Evolutionary conservation across 192 early-diverging fungal species (phyloP).

Genomic region (Obelidium mucronatum): DNA sequence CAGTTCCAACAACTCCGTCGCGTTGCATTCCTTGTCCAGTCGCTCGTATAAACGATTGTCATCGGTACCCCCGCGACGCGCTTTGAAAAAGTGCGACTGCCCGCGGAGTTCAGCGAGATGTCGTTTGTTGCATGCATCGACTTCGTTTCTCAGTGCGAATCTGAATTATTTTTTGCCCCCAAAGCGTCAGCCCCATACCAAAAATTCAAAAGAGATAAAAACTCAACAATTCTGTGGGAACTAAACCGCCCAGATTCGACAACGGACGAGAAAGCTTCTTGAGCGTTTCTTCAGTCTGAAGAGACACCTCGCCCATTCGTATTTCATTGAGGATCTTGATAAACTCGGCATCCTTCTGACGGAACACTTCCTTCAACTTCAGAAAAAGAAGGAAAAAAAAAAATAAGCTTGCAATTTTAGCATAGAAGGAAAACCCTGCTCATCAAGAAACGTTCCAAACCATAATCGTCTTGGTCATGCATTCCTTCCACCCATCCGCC

Average conservation of each 20-base stretch:
- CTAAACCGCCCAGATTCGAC: constrained; percentile 50
- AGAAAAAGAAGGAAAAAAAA: too few species aligned
- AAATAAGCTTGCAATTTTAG: too few species aligned
- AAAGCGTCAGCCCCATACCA: too few species aligned
- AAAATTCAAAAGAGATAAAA: constrained; percentile 6
- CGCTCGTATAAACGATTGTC: constrained; percentile 21
- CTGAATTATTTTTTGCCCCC: too few species aligned
- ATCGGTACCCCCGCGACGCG: background rate
- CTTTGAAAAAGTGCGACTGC: constrained; percentile 23
- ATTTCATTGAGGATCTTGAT: constrained; percentile 88
- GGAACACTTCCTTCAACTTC: constrained; percentile 80
- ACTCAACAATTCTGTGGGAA: constrained; percentile 53
- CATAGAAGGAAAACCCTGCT: too few species aligned
- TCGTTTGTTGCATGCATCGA: constrained; percentile 73
- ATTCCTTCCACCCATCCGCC: constrained; percentile 40
- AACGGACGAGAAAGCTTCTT: constrained; percentile 49
- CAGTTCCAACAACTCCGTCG: constrained; percentile 67
- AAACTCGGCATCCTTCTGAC: constrained; percentile 84
- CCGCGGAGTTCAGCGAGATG: constrained; percentile 63
- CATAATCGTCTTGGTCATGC: constrained; percentile 37
- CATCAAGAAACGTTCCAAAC: too few species aligned
- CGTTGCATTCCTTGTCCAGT: constrained; percentile 57
- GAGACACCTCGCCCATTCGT: constrained; percentile 74
- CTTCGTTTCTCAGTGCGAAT: constrained; percentile 77
- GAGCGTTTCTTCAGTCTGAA: constrained; percentile 60